Base-by-base conservation (phyloP, 805 yeast genomes). In the Hanseniaspora pseudoguilliermondii region DNA sequence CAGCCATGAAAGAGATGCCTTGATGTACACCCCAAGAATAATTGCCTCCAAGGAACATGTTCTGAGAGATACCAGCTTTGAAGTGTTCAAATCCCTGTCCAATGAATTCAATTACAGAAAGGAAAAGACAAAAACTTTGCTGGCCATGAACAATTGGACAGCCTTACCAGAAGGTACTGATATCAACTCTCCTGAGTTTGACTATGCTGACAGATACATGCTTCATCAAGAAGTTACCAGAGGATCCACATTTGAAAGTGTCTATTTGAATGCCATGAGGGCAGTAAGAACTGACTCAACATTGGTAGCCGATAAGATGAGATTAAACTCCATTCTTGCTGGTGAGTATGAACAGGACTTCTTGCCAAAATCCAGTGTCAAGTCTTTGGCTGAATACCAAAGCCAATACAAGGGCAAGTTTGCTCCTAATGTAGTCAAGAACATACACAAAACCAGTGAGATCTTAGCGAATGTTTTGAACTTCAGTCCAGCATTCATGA, bases 341-440 rank as follows among this genome's bases (percentile, higher is more conserved):
- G 47, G 56, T 53, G 21, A 53, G 15, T 53, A 46, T 29, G 44
- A 53, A 20, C 50, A 53, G 38, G 50, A 53, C 16, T 53, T 38
- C 36, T 46, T 53, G 25, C 46, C 46, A 11, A 23, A 44, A 9
- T 29, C 42, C 18, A 36, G 47, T 16, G 5, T 42, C 27, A 46
- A 34, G 41, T 18, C 34, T 1, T 27, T 53, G 15, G 3, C 40
- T 38, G 50, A 46, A 9, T 53, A 46, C 50, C 50, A 53, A 46
- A 38, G 13, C 5, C 23, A 53, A 29, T 53, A 46, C 13, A 46
- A 53, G 18, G 56, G 56, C 18, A 44, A 38, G 9, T 53, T 38
- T 53, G 56, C 56, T 46, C 56, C 56, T 18, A 53, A 53, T 39
- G 56, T 53, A 29, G 34, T 53, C 18, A 43, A 46, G 32, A 53